Conservation (phyloP, 495 filamentous ascomycete genomes). For the Parathielavia hyrcaniae region DNA sequence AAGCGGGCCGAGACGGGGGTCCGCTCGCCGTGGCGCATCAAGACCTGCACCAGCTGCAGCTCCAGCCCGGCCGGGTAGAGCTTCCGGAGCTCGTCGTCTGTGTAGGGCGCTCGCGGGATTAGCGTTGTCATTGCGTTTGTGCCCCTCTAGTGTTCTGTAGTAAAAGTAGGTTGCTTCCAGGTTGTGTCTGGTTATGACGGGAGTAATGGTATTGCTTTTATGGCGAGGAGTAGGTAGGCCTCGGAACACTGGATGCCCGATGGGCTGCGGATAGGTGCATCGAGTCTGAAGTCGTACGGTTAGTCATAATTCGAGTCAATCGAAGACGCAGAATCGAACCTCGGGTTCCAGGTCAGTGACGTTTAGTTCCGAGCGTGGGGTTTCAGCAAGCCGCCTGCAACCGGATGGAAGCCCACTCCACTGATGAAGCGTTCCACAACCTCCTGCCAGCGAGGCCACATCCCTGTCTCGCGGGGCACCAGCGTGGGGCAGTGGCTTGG, state of each 20-base stretch:
- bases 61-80: slow-evolving; percentile 77
- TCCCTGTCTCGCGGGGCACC: neutral
- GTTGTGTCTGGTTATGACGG: neutral
- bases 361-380: neutral
- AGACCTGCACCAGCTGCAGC: slow-evolving; percentile 83
- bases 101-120: slow-evolving; percentile 67
- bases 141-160: too few relatives aligned
- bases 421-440: too few relatives aligned
- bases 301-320: too few relatives aligned
- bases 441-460: neutral
- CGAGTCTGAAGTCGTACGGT: neutral
- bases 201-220: neutral
- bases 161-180: too few relatives aligned
- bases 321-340: too few relatives aligned
- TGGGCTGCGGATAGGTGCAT: too few relatives aligned
- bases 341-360: too few relatives aligned
- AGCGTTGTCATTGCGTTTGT: slow-evolving; percentile 65
- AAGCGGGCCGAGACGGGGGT: slow-evolving; percentile 82
- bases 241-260: too few relatives aligned
- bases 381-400: neutral
- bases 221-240: neutral
- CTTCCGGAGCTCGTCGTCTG: slow-evolving; percentile 65
- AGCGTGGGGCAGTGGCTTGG: slow-evolving; percentile 1
- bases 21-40: slow-evolving; percentile 87
- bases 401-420: too few relatives aligned